These are phyloP conservation scores for Flaveria brownii DNA, from an alignment of 129 eudicot species.

Conservation along the genomic window DNA sequence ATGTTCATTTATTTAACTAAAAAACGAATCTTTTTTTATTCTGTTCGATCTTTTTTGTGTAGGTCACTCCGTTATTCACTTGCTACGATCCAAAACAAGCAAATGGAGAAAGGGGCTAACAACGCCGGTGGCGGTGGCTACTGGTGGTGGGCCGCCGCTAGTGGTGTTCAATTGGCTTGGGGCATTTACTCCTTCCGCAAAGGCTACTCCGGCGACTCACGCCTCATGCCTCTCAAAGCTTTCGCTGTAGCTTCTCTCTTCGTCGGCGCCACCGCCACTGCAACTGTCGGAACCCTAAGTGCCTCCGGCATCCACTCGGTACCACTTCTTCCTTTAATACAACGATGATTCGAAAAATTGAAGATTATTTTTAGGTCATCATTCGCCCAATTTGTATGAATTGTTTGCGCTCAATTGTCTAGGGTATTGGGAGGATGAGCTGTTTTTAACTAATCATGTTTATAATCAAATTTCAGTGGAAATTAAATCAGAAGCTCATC, in stretches of 20 bases:
- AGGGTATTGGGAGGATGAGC: not conserved
- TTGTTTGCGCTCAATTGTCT: conserved; percentile 1
- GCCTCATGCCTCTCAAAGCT: conserved; percentile 86
- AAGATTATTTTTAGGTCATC: conserved; percentile 10
- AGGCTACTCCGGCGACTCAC: conserved; percentile 64
- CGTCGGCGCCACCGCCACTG: conserved; percentile 79
- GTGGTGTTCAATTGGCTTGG: conserved; percentile 55
- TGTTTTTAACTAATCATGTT: not conserved
- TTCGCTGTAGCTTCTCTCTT: conserved; percentile 83
- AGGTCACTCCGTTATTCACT: conserved; percentile 4
- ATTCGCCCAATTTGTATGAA: conserved; percentile 17
- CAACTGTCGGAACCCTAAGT: conserved; percentile 51
- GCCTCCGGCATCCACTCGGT: conserved; percentile 79
- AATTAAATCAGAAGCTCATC: not conserved
- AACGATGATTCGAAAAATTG: not conserved
- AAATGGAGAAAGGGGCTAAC: conserved; percentile 37
- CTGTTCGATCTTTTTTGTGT: too few relatives aligned
- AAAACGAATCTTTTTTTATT: too few relatives aligned
- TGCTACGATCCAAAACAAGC: conserved; percentile 25
- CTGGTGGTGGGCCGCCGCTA: conserved; percentile 80
- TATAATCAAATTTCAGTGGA: not conserved
- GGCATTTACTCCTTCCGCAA: conserved; percentile 52
- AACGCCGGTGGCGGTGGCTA: conserved; percentile 30
- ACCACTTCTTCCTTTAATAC: not conserved
- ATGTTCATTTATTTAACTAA: too few relatives aligned